These are phyloP conservation scores for Ceriops decandra DNA, from an alignment of 345 rosid species.

Conservation along the genomic window DNA sequence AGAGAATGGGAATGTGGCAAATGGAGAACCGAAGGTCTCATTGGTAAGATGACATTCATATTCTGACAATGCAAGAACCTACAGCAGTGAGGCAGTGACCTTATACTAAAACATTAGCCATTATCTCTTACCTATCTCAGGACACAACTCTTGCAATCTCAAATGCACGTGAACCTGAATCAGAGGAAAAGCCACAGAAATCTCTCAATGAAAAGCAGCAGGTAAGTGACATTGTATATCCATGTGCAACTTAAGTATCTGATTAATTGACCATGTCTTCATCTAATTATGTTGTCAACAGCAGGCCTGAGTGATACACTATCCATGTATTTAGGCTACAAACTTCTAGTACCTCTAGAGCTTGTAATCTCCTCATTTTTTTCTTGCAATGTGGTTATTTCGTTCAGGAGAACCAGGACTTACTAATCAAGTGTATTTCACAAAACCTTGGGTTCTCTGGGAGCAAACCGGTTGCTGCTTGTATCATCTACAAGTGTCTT, in stretches of 20 bases:
- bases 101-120: constrained; percentile 17
- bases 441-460: constrained; percentile 91
- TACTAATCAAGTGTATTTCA: constrained; percentile 81
- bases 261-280: not conserved
- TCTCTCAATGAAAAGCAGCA: constrained; percentile 95
- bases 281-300: too few species aligned
- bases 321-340: not conserved
- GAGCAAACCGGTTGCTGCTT: constrained; percentile 92
- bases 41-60: constrained; percentile 40
- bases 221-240: constrained; percentile 36
- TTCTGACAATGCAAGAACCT: not conserved
- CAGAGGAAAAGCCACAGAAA: constrained; percentile 97
- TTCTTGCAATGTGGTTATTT: constrained; percentile 17
- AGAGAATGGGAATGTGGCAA: constrained; percentile 61
- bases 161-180: constrained; percentile 77
- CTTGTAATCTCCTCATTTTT: constrained; percentile 9
- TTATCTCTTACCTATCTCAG: constrained; percentile 34
- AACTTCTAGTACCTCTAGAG: constrained; percentile 4
- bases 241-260: constrained; percentile 1
- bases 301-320: too few species aligned
- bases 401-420: constrained; percentile 85
- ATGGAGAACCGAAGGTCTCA: constrained; percentile 67
- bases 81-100: not conserved
- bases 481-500: constrained; percentile 86
- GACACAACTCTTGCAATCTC: constrained; percentile 53